Evolutionary conservation across 2,329 filamentous ascomycete species (phyloP), one percentile per base, ranked within the genome.

Genomic region (Botrytis porri): DNA sequence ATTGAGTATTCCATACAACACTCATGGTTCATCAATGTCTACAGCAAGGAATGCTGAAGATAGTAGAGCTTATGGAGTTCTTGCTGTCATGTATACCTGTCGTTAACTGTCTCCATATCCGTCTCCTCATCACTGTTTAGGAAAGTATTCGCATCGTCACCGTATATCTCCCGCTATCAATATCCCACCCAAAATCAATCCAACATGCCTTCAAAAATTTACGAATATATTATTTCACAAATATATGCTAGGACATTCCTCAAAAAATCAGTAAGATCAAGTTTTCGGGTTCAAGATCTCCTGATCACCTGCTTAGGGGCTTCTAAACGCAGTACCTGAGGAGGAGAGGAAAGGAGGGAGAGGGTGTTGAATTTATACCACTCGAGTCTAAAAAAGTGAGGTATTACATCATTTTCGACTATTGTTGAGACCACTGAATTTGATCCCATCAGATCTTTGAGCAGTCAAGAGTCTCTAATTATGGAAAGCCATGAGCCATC

Each of bases 201-300:
- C 0, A 29, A 29, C 14, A 3, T 57, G 1, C 7, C 16, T 0
- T 18, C 0, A 57, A 57, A 29, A 0, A 54, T 8, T 54, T 3
- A 3, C 9, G 14, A 18, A 8, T 12, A 29, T 14, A 32, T 4
- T 57, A 18, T 29, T 29, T 8, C 1, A 14, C 2, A 16, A n/a
- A 10, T 6, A 54, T 3, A 3, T 16, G 12, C 12, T 22, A 14
- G 48, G 6, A n/a, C n/a, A 16, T n/a, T 16, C 0, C 5, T 54
- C 48, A 54, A n/a, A 5, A 54, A 25, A n/a, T 4, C 10, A 54
- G 14, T 16, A n/a, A 54, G 25, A 2, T 51, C n/a, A 5, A 54
- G n/a, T n/a, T 7, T 54, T 54, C 12, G 48, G 4, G 12, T 1
- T n/a, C 10, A 54, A 51, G 10, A 25, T 25, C 25, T 14, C 25